These are phyloP conservation scores for Candida frijolesensis DNA, from an alignment of 1,139 yeast genomes.

Conservation along the genomic window DNA sequence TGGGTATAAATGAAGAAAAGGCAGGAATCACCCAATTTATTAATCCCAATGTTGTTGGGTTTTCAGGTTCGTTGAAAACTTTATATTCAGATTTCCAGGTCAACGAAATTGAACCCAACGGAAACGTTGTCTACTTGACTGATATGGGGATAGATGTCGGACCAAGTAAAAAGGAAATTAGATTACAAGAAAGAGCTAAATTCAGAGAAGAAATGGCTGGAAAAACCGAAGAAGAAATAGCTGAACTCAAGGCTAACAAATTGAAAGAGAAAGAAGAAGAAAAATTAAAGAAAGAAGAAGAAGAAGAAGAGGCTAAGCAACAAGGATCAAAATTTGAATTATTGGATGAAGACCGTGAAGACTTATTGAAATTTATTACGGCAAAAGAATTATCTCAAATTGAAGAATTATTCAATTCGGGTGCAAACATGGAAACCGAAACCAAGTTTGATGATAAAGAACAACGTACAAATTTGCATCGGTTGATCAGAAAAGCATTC, in stretches of 20 bases:
- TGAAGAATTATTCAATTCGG: conserved; percentile 56
- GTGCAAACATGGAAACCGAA: conserved; percentile 61
- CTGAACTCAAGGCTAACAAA: conserved; percentile 29
- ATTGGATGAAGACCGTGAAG: conserved; percentile 43
- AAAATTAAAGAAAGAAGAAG: neutral
- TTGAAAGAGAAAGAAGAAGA: conserved; percentile 23
- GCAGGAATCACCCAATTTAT: conserved; percentile 84
- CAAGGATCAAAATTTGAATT: conserved; percentile 40
- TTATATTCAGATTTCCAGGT: conserved; percentile 95
- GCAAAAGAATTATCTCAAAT: conserved; percentile 59
- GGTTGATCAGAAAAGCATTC: conserved; percentile 72
- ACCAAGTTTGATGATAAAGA: conserved; percentile 66
- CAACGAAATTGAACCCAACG: conserved; percentile 74
- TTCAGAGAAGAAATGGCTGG: conserved; percentile 36
- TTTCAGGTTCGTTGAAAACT: conserved; percentile 79
- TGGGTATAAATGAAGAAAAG: conserved; percentile 53
- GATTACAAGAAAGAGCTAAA: conserved; percentile 47
- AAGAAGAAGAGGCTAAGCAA: conserved; percentile 20
- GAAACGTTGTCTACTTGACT: conserved; percentile 69
- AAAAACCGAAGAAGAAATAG: conserved; percentile 39
- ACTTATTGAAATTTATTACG: conserved; percentile 59
- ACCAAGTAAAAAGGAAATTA: conserved; percentile 52
- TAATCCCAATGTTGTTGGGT: conserved; percentile 59
- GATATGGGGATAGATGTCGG: conserved; percentile 71
- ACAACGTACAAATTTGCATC: conserved; percentile 75